Evolutionary conservation across 345 rosid species (phyloP).

Genomic region (Camelina sativa): DNA sequence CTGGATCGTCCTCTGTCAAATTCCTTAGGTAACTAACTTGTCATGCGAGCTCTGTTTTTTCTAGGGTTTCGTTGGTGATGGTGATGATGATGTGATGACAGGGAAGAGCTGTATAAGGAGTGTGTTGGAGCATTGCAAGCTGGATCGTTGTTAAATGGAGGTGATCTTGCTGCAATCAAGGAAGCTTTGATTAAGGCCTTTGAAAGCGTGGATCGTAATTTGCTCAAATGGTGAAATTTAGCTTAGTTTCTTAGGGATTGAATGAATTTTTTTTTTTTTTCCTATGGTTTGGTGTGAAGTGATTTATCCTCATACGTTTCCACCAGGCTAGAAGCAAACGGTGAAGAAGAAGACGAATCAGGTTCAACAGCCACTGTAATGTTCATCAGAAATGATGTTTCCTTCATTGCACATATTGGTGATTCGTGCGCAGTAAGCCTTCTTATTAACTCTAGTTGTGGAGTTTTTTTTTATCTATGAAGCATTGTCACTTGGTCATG

Average conservation of each 20-base stretch:
- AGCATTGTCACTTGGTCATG: not conserved
- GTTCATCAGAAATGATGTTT: constrained; percentile 57
- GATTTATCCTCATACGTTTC: too few species aligned
- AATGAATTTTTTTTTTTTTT: not conserved
- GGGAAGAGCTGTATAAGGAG: constrained; percentile 90
- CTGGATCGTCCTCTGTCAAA: constrained; percentile 70
- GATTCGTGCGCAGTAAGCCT: constrained; percentile 77
- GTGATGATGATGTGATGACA: constrained; percentile 39
- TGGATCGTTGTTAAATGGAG: constrained; percentile 67
- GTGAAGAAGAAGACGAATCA: constrained; percentile 70
- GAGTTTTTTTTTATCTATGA: not conserved
- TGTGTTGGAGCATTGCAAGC: constrained; percentile 74
- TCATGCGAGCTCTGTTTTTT: constrained; percentile 27
- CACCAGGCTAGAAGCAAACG: constrained; percentile 59
- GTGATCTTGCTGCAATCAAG: constrained; percentile 53
- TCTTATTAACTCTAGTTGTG: not conserved
- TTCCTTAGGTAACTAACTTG: constrained; percentile 66
- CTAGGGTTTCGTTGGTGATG: not conserved
- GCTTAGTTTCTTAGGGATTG: constrained; percentile 19
- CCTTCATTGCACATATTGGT: constrained; percentile 82
- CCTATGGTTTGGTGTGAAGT: not conserved
- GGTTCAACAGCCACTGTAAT: constrained; percentile 90
- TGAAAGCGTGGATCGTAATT: constrained; percentile 65
- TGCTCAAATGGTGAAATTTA: constrained; percentile 61
- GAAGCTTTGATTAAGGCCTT: constrained; percentile 67